Evolutionary conservation across 192 early-diverging fungal genomes (phyloP).

Genomic region (Coemansia sp.): DNA sequence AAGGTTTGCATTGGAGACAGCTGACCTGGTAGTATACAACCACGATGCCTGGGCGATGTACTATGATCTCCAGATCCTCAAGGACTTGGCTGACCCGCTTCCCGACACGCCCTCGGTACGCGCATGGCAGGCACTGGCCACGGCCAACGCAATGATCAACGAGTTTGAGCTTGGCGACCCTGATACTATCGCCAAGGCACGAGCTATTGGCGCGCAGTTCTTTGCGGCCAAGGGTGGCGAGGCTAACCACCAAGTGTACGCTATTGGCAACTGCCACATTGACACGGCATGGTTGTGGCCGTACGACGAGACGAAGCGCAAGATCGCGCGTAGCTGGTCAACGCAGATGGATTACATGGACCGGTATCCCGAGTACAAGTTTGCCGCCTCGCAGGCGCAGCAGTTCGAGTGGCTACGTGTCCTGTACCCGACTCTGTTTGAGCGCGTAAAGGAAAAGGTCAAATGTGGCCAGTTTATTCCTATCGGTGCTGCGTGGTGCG

Average conservation of each 20-base stretch:
- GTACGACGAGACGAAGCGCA: slow-evolving; percentile 96
- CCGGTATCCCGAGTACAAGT: slow-evolving; percentile 82
- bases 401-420: slow-evolving; percentile 91
- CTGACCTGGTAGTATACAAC: slow-evolving; percentile 73
- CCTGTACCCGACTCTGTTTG: slow-evolving; percentile 81
- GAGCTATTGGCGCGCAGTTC: slow-evolving; percentile 60
- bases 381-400: slow-evolving; percentile 95
- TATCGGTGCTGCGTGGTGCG: slow-evolving; percentile 95
- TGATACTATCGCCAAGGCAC: slow-evolving; percentile 43
- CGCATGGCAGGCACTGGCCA: slow-evolving; percentile 75
- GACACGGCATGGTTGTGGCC: slow-evolving; percentile 97
- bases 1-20: slow-evolving; percentile 60
- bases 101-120: slow-evolving; percentile 64
- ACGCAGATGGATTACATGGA: slow-evolving; percentile 83
- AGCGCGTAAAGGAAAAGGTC: slow-evolving; percentile 68
- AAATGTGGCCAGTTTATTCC: slow-evolving; percentile 82
- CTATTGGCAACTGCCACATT: slow-evolving; percentile 93
- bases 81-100: slow-evolving; percentile 69
- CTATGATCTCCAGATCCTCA: slow-evolving; percentile 77
- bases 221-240: slow-evolving; percentile 63
- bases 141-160: slow-evolving; percentile 82
- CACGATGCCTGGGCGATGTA: slow-evolving; percentile 66
- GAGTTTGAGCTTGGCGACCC: slow-evolving; percentile 47
- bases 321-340: slow-evolving; percentile 82
- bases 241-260: slow-evolving; percentile 70